Evolutionary conservation across 148 eudicot species (phyloP).

Genomic region (Persicaria maculosa): DNA sequence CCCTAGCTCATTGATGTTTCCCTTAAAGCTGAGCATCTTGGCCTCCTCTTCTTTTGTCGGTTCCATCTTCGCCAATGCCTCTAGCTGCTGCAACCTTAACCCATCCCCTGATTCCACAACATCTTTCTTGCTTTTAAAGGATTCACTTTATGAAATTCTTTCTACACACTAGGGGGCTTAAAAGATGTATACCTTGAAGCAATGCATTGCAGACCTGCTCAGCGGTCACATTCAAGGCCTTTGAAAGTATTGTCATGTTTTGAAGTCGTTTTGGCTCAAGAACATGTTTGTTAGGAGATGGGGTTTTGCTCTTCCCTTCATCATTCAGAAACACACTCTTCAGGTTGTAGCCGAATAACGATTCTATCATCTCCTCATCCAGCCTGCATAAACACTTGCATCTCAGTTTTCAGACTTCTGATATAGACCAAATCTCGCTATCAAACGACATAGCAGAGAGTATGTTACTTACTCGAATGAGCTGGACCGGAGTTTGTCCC

Average conservation of each 20-base stretch:
- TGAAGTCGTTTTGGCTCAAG: constrained; percentile 96
- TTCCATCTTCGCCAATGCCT: constrained; percentile 77
- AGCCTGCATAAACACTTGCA: constrained; percentile 39
- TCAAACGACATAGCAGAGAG: not conserved
- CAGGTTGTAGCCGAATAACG: constrained; percentile 81
- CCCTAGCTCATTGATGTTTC: constrained; percentile 54
- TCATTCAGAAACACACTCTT: constrained; percentile 55
- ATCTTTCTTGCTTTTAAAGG: not conserved
- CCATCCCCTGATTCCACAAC: constrained; percentile 53
- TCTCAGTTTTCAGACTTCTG: not conserved
- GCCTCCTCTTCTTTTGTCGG: constrained; percentile 92
- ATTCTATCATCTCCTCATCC: constrained; percentile 92
- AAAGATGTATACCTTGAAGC: constrained; percentile 44
- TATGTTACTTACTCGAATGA: constrained; percentile 75
- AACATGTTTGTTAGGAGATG: constrained; percentile 86
- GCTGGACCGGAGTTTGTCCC: constrained; percentile 88
- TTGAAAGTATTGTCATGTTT: constrained; percentile 84
- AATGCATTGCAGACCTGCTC: constrained; percentile 80
- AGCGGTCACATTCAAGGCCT: constrained; percentile 71
- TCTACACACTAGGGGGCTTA: not conserved
- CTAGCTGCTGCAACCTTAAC: constrained; percentile 72
- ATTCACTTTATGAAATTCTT: not conserved
- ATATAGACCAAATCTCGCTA: not conserved
- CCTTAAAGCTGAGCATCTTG: constrained; percentile 57
- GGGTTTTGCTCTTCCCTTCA: constrained; percentile 66